A percentile compares a stretch with the other conserved stretches of the same genome.
These are phyloP conservation scores for Prunus mongolica DNA, from an alignment of 306 rosid species.

Conservation along the genomic window DNA sequence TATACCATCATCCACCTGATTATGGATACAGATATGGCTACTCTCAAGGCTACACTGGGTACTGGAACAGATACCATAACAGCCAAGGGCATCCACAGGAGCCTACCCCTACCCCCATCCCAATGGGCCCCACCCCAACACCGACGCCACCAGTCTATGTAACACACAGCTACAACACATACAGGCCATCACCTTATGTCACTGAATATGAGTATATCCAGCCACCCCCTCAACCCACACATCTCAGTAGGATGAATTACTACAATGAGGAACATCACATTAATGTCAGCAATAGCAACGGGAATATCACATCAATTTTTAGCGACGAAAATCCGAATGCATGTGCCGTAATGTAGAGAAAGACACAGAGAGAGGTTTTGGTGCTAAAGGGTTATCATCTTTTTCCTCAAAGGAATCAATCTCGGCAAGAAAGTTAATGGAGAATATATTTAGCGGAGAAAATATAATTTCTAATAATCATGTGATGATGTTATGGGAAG, in stretches of 20 bases:
- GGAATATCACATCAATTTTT: constrained; percentile 63
- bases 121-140: neutral
- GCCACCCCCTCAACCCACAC: constrained; percentile 44
- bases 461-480: constrained; percentile 5
- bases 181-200: constrained; percentile 56
- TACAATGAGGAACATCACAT: constrained; percentile 42
- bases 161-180: constrained; percentile 61
- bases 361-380: neutral
- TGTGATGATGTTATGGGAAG: constrained; percentile 28
- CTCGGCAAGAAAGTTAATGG: constrained; percentile 20
- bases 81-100: constrained; percentile 32
- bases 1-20: constrained; percentile 42
- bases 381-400: neutral
- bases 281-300: constrained; percentile 29
- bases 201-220: constrained; percentile 59
- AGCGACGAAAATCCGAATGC: constrained; percentile 96
- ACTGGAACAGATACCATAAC: constrained; percentile 31
- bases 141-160: constrained; percentile 30
- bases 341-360: constrained; percentile 56
- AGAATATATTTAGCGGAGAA: constrained; percentile 12
- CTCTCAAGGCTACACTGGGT: constrained; percentile 32
- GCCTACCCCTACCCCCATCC: constrained; percentile 3
- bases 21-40: constrained; percentile 34
- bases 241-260: constrained; percentile 40
- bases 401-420: constrained; percentile 3